Conservation (phyloP, 768 basidiomycete genomes). For the Naganishia vishniacii region DNA sequence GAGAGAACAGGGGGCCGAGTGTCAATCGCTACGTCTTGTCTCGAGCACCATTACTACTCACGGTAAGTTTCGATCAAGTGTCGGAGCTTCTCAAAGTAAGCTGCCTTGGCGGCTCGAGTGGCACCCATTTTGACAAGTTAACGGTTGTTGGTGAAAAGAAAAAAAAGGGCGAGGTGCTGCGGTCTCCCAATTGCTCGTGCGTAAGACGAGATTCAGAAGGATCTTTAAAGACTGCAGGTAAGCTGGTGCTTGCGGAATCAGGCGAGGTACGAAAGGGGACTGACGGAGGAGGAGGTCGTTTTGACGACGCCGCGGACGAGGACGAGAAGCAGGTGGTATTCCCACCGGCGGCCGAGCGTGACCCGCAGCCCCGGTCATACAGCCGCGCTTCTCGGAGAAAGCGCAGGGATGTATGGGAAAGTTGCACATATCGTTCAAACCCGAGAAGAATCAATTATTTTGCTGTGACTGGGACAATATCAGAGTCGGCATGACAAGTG, state of each 20-base stretch:
- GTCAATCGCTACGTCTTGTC: too few species aligned
- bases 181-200: constrained; percentile 45
- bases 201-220: constrained; percentile 39
- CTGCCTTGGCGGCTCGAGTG: constrained; percentile 77
- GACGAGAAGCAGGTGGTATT: too few species aligned
- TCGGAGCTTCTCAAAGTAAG: constrained; percentile 90
- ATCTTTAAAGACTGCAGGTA: constrained; percentile 46
- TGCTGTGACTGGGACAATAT: too few species aligned
- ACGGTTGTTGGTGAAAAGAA: constrained; percentile 33
- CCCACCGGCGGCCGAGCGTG: too few species aligned
- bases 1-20: too few species aligned
- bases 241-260: constrained; percentile 21
- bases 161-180: constrained; percentile 26
- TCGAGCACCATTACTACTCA: too few species aligned
- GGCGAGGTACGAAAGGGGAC: not conserved
- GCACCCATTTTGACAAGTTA: constrained; percentile 70
- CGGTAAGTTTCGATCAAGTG: constrained; percentile 83
- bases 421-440: too few species aligned
- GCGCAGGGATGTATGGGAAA: too few species aligned
- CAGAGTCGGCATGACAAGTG: too few species aligned
- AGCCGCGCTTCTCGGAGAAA: too few species aligned
- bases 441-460: too few species aligned
- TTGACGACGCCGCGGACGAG: not conserved
- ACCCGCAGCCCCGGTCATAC: too few species aligned
- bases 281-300: constrained; percentile 9